Evolutionary conservation across 495 filamentous ascomycete genomes (phyloP).

Genomic region (Daldinia loculata): DNA sequence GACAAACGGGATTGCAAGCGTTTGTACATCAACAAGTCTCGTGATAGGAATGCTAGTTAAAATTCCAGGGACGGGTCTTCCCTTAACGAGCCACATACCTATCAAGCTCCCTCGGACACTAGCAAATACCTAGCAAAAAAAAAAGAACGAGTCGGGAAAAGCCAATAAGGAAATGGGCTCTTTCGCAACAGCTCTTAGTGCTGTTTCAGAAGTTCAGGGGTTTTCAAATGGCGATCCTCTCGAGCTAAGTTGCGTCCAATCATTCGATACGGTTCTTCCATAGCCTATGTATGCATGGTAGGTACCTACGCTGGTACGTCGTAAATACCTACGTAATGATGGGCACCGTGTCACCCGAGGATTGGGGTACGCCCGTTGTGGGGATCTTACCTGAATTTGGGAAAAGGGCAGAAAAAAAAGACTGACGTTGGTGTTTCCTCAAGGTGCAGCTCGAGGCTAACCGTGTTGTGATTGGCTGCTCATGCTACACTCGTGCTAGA

Average conservation of each 20-base stretch:
- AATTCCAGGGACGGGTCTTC: not conserved
- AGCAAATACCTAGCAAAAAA: constrained; percentile 1
- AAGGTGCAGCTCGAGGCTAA: constrained; percentile 3
- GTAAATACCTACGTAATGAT: constrained; percentile 20
- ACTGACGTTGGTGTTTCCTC: constrained; percentile 7
- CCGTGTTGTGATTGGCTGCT: constrained; percentile 4
- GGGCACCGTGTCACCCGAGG: constrained; percentile 39
- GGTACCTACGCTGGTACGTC: not conserved
- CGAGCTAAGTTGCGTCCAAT: constrained; percentile 29
- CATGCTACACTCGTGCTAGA: not conserved
- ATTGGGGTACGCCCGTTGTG: constrained; percentile 19
- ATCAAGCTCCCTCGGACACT: constrained; percentile 13
- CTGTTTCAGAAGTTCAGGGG: constrained; percentile 38
- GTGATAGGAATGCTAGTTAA: too few species aligned
- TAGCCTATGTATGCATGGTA: not conserved
- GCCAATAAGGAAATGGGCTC: constrained; percentile 27
- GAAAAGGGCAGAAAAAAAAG: not conserved
- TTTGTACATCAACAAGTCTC: not conserved
- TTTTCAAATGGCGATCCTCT: constrained; percentile 39
- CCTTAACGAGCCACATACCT: not conserved
- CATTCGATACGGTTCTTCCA: constrained; percentile 19
- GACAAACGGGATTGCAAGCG: not conserved
- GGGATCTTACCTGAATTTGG: not conserved
- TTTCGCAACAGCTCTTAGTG: constrained; percentile 26
- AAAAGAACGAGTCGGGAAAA: not conserved